Evolutionary conservation across 2,329 filamentous ascomycete genomes (phyloP), one percentile per base, ranked within the genome.

Genomic region (Xylaria sp.): DNA sequence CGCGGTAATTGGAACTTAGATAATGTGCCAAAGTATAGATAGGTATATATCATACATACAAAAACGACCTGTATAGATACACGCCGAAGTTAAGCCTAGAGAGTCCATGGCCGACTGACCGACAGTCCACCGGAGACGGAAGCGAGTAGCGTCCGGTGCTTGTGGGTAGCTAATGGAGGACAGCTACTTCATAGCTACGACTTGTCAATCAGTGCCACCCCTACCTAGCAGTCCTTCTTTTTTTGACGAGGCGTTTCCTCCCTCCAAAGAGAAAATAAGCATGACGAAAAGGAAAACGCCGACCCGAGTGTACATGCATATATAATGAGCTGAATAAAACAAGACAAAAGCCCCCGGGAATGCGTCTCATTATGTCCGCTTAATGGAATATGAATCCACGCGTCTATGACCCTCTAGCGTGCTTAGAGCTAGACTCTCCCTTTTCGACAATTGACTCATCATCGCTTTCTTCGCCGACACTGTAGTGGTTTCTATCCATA

Each of bases 381-480:
- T 34, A 24, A 48, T 65, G n/a, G 42, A n/a, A 12, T 3, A 21
- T 14, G 9, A 53, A 27, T 24, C 32, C 34, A 11, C 3, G 17
- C 34, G 45, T 57, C 54, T 68, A 68, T 19, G 61, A 47, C 12
- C 21, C 45, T 24, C 53, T 42, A 24, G 32, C 27, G n/a, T 24
- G 63, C 64, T 54, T 77, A 73, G 53, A 75, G 75, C 61, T 78
- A 67, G 32, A 69, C 65, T 21, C 72, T 67, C 47, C 71, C 70
- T 55, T 73, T 72, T 69, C 68, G 5, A 32, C 12, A 14, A 64
- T 24, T 8, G 69, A 77, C 3, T 89, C 79, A 30, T 85, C 85
- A 61, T 89, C 86, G 73, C 86, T 89, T 60, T 83, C 86, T 19
- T 82, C 86, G 19, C 86, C 88, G 8, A 89, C 80, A 65, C 84